These are phyloP conservation scores for Hypomontagnella submonticulosa DNA, from an alignment of 495 filamentous ascomycete species.

Conservation along the genomic window DNA sequence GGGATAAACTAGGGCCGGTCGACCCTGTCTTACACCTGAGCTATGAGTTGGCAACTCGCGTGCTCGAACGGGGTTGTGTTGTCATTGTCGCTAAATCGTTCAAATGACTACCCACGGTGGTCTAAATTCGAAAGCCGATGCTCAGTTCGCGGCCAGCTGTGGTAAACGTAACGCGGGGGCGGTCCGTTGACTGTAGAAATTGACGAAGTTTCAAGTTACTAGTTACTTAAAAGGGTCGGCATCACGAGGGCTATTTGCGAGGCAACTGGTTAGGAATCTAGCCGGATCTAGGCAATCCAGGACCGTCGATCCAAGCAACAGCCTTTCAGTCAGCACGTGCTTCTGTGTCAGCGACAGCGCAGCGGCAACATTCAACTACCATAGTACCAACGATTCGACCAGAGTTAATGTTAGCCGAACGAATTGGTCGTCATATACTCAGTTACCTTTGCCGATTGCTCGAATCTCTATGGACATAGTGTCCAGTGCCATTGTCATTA, in stretches of 20 bases:
- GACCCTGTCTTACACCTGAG: conserved; percentile 38
- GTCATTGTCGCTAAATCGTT: conserved; percentile 42
- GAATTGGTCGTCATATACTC: conserved; percentile 22
- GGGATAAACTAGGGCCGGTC: conserved; percentile 20
- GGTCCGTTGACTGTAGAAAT: conserved; percentile 32
- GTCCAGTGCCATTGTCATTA: conserved; percentile 41
- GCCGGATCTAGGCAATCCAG: conserved; percentile 39
- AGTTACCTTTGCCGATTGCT: conserved; percentile 24
- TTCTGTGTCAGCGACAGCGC: conserved; percentile 20
- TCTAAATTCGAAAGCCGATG: conserved; percentile 22
- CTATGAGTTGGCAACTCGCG: conserved; percentile 39
- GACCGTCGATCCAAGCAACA: conserved; percentile 25
- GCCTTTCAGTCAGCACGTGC: conserved; percentile 28
- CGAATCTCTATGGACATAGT: conserved; percentile 25
- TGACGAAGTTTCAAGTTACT: conserved; percentile 36
- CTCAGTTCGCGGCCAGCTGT: conserved; percentile 20
- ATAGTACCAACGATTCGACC: conserved; percentile 33
- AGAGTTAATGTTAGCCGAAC: conserved; percentile 25
- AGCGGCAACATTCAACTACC: conserved; percentile 13
- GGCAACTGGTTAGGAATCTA: conserved; percentile 35
- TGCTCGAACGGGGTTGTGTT: conserved; percentile 37
- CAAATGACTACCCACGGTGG: conserved; percentile 36
- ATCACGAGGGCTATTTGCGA: conserved; percentile 40
- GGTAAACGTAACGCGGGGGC: conserved; percentile 35
- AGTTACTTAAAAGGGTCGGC: conserved; percentile 22